These are phyloP conservation scores for Micractinium sp. DNA, from an alignment of 139 green algal species.

Conservation along the genomic window DNA sequence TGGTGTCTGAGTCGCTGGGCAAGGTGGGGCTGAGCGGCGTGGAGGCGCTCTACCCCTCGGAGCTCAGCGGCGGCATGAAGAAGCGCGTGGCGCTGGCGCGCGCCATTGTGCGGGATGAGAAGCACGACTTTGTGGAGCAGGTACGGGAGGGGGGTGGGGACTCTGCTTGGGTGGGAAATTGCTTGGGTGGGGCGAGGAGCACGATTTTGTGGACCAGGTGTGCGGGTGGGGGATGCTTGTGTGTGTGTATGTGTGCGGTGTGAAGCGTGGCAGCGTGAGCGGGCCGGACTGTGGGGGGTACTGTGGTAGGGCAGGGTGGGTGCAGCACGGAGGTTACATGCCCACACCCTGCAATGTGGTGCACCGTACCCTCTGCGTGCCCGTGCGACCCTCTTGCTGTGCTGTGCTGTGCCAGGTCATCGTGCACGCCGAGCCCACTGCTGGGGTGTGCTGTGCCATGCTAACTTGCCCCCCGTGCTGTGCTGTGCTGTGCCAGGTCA, in stretches of 20 bases:
- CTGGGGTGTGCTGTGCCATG: neutral
- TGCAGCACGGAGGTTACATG: no score
- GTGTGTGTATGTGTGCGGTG: neutral
- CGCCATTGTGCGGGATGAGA: conserved; percentile 74
- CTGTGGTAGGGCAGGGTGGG: no score
- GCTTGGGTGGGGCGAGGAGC: conserved; percentile 63
- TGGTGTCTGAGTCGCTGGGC: conserved; percentile 81
- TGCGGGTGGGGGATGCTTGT: neutral
- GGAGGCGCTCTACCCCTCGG: conserved; percentile 87
- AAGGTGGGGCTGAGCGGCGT: conserved; percentile 93
- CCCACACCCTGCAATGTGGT: no score
- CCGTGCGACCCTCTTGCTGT: no score
- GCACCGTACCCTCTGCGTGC: no score
- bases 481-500: conserved; percentile 65
- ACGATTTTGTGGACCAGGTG: conserved; percentile 59
- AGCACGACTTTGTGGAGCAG: conserved; percentile 59
- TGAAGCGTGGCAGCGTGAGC: neutral
- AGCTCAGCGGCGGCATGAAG: conserved; percentile 98
- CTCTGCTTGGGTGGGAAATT: neutral
- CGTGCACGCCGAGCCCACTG: neutral
- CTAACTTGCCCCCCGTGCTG: neutral
- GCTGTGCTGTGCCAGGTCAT: no score
- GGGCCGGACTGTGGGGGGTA: no score
- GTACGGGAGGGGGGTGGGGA: neutral
- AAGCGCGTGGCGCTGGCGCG: conserved; percentile 97